These are phyloP conservation scores for Anthostomella pinea DNA, from an alignment of 2,329 filamentous ascomycete species.

Conservation along the genomic window DNA sequence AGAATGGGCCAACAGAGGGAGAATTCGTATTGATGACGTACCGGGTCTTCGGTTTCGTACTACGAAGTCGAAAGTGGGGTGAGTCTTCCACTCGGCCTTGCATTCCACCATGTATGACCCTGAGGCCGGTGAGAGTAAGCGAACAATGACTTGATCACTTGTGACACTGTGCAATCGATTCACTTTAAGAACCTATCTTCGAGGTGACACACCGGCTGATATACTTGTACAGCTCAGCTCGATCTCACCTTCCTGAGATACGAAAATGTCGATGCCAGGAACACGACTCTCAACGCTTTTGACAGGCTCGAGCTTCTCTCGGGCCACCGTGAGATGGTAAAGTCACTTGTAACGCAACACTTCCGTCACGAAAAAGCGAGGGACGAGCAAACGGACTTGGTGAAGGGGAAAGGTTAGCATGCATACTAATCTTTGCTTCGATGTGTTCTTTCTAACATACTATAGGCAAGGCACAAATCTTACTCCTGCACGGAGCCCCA, in stretches of 20 bases:
- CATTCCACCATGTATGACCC: too few species aligned
- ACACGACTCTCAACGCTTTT: slow-evolving; percentile 18
- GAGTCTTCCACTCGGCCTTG: too few species aligned
- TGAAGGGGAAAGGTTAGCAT: slow-evolving; percentile 32
- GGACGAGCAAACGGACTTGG: slow-evolving; percentile 27
- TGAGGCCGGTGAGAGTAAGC: too few species aligned
- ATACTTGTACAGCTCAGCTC: slow-evolving; percentile 9
- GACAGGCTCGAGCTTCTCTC: slow-evolving; percentile 24
- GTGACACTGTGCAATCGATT: too few species aligned
- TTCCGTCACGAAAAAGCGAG: slow-evolving; percentile 26
- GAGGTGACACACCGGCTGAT: too few species aligned
- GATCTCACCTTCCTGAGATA: slow-evolving; percentile 11
- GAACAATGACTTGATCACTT: too few species aligned
- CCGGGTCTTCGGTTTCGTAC: slow-evolving; percentile 33
- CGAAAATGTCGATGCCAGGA: background rate
- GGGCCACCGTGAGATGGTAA: slow-evolving; percentile 28
- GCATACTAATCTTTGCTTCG: too few species aligned
- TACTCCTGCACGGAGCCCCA: slow-evolving; percentile 19
- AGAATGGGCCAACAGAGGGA: slow-evolving; percentile 5
- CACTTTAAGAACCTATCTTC: too few species aligned
- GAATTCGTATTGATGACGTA: slow-evolving; percentile 29
- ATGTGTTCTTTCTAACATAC: too few species aligned
- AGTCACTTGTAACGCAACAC: slow-evolving; percentile 31
- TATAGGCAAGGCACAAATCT: slow-evolving; percentile 17
- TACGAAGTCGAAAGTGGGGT: slow-evolving; percentile 35